A percentile compares a stretch with the other conserved stretches of the same genome.
These are phyloP conservation scores for Kwoniella heveanensis DNA, from an alignment of 768 basidiomycete species.

Conservation along the genomic window DNA sequence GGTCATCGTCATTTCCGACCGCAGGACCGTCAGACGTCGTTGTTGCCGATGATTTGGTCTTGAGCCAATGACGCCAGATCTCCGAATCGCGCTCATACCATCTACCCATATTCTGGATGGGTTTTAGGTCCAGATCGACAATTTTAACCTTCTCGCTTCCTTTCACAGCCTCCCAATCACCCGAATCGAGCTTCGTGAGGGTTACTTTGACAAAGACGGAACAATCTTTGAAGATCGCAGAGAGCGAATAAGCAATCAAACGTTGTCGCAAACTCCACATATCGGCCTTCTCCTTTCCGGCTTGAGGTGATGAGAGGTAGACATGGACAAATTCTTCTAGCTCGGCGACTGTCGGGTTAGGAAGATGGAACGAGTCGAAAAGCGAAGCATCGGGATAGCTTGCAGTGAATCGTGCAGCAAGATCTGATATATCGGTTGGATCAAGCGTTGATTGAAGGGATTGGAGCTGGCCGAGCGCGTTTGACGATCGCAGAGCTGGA, in stretches of 20 bases:
- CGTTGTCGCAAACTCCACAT: slow-evolving; percentile 64
- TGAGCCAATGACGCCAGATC: slow-evolving; percentile 59
- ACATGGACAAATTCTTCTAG: slow-evolving; percentile 61
- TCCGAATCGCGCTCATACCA: slow-evolving; percentile 75
- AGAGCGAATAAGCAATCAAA: slow-evolving; percentile 75
- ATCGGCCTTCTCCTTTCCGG: not conserved
- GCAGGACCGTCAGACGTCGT: not conserved
- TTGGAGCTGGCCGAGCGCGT: slow-evolving; percentile 63
- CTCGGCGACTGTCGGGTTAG: slow-evolving; percentile 26
- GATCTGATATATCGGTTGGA: slow-evolving; percentile 79
- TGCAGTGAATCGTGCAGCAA: slow-evolving; percentile 56
- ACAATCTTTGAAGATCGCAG: slow-evolving; percentile 96
- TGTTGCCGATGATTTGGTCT: slow-evolving; percentile 8
- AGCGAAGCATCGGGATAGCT: slow-evolving; percentile 19
- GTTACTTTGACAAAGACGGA: slow-evolving; percentile 64
- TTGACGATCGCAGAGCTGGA: slow-evolving; percentile 27
- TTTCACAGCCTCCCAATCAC: slow-evolving; percentile 29
- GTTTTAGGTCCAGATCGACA: slow-evolving; percentile 87
- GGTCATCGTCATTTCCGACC: not conserved
- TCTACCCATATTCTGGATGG: slow-evolving; percentile 64
- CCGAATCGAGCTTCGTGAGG: slow-evolving; percentile 16
- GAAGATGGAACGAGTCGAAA: slow-evolving; percentile 26
- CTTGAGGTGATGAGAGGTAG: slow-evolving; percentile 59
- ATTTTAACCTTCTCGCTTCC: slow-evolving; percentile 61
- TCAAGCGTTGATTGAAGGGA: slow-evolving; percentile 76